Evolutionary conservation across 805 yeast genomes (phyloP).

Genomic region (Metschnikowia kofuensis): DNA sequence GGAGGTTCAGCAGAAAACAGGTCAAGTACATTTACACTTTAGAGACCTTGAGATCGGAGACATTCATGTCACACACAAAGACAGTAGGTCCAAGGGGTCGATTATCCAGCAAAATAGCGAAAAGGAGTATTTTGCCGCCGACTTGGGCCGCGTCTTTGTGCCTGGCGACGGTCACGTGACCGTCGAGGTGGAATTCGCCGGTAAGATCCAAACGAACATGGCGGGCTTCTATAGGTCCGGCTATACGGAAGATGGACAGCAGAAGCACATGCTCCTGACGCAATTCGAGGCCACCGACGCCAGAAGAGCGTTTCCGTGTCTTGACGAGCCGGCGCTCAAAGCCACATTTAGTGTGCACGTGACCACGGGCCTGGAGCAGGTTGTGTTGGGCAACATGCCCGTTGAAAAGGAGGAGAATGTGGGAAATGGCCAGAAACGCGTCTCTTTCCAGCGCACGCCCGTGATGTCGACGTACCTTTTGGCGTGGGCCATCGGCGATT

Average conservation of each 20-base stretch:
- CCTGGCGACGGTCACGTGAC: conserved; percentile 21
- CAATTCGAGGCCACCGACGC: conserved; percentile 62
- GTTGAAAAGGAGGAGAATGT: conserved; percentile 18
- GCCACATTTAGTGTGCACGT: conserved; percentile 52
- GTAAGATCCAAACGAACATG: conserved; percentile 52
- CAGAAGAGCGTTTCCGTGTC: conserved; percentile 55
- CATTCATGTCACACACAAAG: conserved; percentile 23
- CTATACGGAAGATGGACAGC: conserved; percentile 37
- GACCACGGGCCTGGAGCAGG: conserved; percentile 29
- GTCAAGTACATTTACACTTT: conserved; percentile 47
- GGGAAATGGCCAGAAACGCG: conserved; percentile 19
- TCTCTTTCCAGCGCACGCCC: conserved; percentile 47
- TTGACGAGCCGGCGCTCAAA: conserved; percentile 55
- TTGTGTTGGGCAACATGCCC: conserved; percentile 52
- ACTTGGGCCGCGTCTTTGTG: conserved; percentile 42
- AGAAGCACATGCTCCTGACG: conserved; percentile 45
- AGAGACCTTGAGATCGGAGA: conserved; percentile 36
- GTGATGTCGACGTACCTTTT: conserved; percentile 54
- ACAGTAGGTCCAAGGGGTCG: conserved; percentile 23
- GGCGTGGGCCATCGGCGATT: conserved; percentile 60
- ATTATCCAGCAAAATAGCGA: conserved; percentile 40
- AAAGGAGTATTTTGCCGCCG: conserved; percentile 62
- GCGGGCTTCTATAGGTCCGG: conserved; percentile 53
- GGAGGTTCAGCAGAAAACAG: conserved; percentile 40
- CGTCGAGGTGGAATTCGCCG: conserved; percentile 37